Evolutionary conservation across 1,284 basidiomycete species (phyloP).

Genomic region (Papiliotrema flavescens): DNA sequence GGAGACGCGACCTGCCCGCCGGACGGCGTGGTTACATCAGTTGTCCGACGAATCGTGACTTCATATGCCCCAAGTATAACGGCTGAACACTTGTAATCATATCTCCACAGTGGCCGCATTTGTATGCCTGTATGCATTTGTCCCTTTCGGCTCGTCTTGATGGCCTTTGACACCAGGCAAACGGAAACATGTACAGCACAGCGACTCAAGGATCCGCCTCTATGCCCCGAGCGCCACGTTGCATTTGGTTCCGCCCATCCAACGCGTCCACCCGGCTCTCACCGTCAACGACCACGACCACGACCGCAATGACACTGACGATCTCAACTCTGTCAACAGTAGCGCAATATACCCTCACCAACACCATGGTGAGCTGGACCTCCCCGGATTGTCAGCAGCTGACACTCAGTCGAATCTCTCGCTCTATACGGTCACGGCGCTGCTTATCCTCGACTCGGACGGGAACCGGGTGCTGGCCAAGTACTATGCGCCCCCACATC

Average conservation of each 20-base stretch:
- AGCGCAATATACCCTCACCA: not conserved
- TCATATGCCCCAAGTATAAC: too few species aligned
- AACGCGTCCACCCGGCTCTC: not conserved
- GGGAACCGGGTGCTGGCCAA: conserved; percentile 93
- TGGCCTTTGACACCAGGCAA: too few species aligned
- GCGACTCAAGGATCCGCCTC: too few species aligned
- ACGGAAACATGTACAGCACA: too few species aligned
- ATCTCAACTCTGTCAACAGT: not conserved
- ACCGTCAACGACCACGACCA: not conserved
- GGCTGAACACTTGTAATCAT: too few species aligned
- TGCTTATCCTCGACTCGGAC: conserved; percentile 89
- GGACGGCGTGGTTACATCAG: too few species aligned
- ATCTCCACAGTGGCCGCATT: too few species aligned
- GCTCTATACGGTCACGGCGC: conserved; percentile 78
- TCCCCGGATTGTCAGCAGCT: not conserved
- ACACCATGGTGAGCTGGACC: not conserved
- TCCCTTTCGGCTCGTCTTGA: too few species aligned
- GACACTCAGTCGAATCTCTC: conserved; percentile 64
- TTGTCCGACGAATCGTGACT: too few species aligned
- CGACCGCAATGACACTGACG: not conserved
- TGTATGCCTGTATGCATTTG: too few species aligned
- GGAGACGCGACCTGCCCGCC: too few species aligned
- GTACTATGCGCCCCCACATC: conserved; percentile 67
- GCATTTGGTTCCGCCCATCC: not conserved
- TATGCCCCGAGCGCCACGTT: too few species aligned